phyloP scores from a whole-genome alignment of 345 rosid species.

The Camelina laxa region DNA sequence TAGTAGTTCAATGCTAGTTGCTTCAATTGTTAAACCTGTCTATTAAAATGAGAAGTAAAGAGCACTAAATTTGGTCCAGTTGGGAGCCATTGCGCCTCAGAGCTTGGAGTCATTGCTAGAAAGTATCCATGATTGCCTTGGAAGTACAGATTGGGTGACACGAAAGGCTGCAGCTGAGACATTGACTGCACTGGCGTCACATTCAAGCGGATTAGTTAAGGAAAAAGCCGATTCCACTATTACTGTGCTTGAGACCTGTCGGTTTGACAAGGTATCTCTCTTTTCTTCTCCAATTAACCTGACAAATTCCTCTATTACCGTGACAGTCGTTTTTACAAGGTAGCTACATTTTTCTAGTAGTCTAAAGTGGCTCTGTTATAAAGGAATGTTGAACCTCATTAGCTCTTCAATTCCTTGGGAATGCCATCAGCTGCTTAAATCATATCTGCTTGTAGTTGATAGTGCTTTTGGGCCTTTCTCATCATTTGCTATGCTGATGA shows the following conservation, averaged over 20 bases:
- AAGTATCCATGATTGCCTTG: constrained; percentile 84
- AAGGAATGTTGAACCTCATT: constrained; percentile 20
- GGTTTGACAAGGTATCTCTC: constrained; percentile 86
- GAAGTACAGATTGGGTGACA: constrained; percentile 95
- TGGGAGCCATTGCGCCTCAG: constrained; percentile 87
- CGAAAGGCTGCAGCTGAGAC: constrained; percentile 98
- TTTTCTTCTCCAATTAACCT: constrained; percentile 21
- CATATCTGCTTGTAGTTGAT: constrained; percentile 23
- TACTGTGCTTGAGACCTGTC: constrained; percentile 74
- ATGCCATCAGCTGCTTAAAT: constrained; percentile 14
- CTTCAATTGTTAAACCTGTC: constrained; percentile 1
- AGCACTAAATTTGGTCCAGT: constrained; percentile 56
- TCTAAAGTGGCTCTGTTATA: constrained; percentile 16
- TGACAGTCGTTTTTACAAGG: not conserved
- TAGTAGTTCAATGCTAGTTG: constrained; percentile 12
- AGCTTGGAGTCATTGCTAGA: constrained; percentile 80
- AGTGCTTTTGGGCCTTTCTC: constrained; percentile 15
- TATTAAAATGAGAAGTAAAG: constrained; percentile 29
- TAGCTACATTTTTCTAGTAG: constrained; percentile 10
- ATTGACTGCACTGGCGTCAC: constrained; percentile 71
- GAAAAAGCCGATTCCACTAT: constrained; percentile 73
- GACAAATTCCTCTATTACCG: not conserved
- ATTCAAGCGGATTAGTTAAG: constrained; percentile 71
- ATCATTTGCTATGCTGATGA: constrained; percentile 11
- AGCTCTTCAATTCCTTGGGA: constrained; percentile 6